Evolutionary conservation across 148 eudicot species (phyloP).

Genomic region (Camellia granthamiana): DNA sequence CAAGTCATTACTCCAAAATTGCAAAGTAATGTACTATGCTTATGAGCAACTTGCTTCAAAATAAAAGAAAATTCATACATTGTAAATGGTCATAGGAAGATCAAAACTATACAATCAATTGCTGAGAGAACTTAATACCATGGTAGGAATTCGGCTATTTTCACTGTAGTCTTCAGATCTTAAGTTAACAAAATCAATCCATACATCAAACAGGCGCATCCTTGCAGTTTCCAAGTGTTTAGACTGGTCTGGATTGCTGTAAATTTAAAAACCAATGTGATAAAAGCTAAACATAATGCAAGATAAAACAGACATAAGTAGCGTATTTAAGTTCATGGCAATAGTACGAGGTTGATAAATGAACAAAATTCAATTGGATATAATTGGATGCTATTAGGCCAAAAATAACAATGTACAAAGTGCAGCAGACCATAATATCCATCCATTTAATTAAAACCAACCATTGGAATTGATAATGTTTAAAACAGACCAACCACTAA

Average conservation of each 20-base stretch:
- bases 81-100: not conserved
- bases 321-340: not conserved
- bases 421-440: constrained; percentile 1
- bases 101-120: constrained; percentile 8
- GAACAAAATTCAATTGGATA: not conserved
- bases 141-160: constrained; percentile 92
- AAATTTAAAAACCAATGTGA: constrained; percentile 13
- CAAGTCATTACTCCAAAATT: not conserved
- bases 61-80: not conserved
- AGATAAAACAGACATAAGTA: constrained; percentile 5
- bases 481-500: not conserved
- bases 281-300: constrained; percentile 7
- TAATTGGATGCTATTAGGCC: not conserved
- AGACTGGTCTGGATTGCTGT: constrained; percentile 98
- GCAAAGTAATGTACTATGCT: not conserved
- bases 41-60: constrained; percentile 1
- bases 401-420: not conserved
- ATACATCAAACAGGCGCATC: constrained; percentile 81
- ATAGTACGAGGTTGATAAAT: not conserved
- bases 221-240: constrained; percentile 98
- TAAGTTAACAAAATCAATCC: constrained; percentile 92
- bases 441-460: not conserved
- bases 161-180: constrained; percentile 92
- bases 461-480: not conserved
- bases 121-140: constrained; percentile 40